Percentiles rank a stretch among this genome's conserved stretches.
These are phyloP conservation scores for Nigrospora sphaerica DNA, from an alignment of 2,329 filamentous ascomycete genomes.

Conservation along the genomic window DNA sequence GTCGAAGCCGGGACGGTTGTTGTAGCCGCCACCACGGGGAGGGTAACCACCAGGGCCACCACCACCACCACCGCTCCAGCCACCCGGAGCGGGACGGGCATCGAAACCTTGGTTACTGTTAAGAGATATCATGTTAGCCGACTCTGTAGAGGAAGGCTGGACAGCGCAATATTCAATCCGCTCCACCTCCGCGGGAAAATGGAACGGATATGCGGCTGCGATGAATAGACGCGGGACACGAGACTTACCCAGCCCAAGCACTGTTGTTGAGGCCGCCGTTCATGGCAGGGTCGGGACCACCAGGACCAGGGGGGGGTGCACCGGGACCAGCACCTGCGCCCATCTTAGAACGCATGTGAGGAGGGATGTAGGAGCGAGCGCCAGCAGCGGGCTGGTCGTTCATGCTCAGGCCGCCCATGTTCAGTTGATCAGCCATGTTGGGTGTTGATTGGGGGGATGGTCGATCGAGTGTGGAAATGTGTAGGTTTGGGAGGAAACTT, in stretches of 20 bases:
- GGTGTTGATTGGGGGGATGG: constrained; percentile 10
- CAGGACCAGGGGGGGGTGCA: constrained; percentile 13
- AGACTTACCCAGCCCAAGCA: constrained; percentile 55
- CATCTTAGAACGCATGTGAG: constrained; percentile 66
- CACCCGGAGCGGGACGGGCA: constrained; percentile 24
- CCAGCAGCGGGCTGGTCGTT: constrained; percentile 36
- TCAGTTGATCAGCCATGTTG: constrained; percentile 77
- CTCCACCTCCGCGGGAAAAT: too few relatives aligned
- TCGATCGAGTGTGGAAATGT: constrained; percentile 1
- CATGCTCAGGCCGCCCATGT: constrained; percentile 70
- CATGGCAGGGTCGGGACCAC: constrained; percentile 30
- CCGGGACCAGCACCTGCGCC: constrained; percentile 19
- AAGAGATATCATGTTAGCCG: constrained; percentile 15
- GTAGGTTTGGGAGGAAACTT: constrained; percentile 3
- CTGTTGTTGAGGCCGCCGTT: constrained; percentile 50
- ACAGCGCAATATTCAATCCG: too few relatives aligned
- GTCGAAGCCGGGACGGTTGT: constrained; percentile 42
- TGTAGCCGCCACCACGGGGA: constrained; percentile 18
- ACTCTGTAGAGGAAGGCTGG: too few relatives aligned
- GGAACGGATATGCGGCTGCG: too few relatives aligned
- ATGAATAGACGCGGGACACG: neutral
- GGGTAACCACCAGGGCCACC: constrained; percentile 27
- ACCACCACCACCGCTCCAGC: constrained; percentile 21
- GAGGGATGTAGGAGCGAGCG: constrained; percentile 73
- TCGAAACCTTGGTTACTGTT: constrained; percentile 40